These are phyloP conservation scores for Grosmannia huntii DNA, from an alignment of 2,329 filamentous ascomycete species.

Conservation along the genomic window DNA sequence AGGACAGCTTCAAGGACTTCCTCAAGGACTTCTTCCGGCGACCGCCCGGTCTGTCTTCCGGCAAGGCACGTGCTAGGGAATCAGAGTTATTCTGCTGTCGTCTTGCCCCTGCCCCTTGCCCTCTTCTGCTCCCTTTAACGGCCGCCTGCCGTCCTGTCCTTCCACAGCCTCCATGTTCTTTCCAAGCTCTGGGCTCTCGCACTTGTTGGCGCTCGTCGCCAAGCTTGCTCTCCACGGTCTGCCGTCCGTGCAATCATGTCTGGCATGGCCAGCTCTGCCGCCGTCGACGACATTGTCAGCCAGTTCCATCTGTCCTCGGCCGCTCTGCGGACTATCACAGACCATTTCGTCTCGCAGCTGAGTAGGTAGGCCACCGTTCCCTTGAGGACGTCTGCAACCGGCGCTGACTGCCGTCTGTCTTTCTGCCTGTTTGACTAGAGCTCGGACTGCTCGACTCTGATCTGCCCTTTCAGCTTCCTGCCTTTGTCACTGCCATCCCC, in stretches of 20 bases:
- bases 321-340: neutral
- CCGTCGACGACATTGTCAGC: neutral
- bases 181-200: neutral
- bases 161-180: neutral
- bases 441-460: neutral
- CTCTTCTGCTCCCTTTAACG: neutral
- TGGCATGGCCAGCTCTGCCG: neutral
- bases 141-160: neutral
- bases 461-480: constrained; percentile 60
- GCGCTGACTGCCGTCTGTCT: neutral
- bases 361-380: neutral
- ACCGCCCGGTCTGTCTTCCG: neutral
- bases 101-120: too few species aligned
- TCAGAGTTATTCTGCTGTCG: neutral
- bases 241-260: neutral
- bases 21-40: neutral
- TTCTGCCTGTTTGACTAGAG: neutral
- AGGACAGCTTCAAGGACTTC: neutral
- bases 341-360: constrained; percentile 1
- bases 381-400: neutral
- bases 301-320: neutral
- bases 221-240: neutral
- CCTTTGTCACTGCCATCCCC: constrained; percentile 86
- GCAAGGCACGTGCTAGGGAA: neutral
- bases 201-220: neutral